Conservation (phyloP, 768 basidiomycete genomes). For the Rubroboletus satanas region DNA sequence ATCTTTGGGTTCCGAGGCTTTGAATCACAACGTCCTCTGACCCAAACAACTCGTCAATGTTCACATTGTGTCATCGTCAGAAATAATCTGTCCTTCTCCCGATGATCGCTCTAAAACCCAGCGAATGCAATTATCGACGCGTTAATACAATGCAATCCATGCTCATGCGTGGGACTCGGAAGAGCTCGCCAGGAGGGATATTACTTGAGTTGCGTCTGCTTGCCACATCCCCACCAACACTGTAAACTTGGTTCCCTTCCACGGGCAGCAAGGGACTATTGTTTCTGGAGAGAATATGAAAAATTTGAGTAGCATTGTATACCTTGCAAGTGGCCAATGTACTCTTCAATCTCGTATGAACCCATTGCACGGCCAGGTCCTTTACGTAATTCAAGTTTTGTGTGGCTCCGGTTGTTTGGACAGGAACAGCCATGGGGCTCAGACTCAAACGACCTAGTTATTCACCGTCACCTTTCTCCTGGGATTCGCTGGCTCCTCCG, state of each 20-base stretch:
- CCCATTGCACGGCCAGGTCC: background rate
- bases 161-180: background rate
- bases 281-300: background rate
- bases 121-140: background rate
- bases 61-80: background rate
- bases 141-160: background rate
- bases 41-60: background rate
- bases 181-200: background rate
- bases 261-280: too few relatives aligned
- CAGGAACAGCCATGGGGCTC: slow-evolving; percentile 35
- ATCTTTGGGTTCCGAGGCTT: slow-evolving; percentile 61
- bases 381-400: slow-evolving; percentile 20
- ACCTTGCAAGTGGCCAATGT: background rate
- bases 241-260: background rate
- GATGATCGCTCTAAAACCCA: background rate
- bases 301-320: background rate
- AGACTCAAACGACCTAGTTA: slow-evolving; percentile 42
- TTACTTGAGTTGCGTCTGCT: background rate
- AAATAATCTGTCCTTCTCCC: background rate
- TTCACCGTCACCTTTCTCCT: slow-evolving; percentile 58
- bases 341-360: background rate
- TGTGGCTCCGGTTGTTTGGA: background rate
- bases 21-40: slow-evolving; percentile 5
- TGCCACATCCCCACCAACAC: background rate
- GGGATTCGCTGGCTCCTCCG: slow-evolving; percentile 45